A percentile compares a stretch with the other conserved stretches of the same genome.
phyloP scores from a whole-genome alignment of 2,329 filamentous ascomycete species.

The Teratosphaeria gauchensis region DNA sequence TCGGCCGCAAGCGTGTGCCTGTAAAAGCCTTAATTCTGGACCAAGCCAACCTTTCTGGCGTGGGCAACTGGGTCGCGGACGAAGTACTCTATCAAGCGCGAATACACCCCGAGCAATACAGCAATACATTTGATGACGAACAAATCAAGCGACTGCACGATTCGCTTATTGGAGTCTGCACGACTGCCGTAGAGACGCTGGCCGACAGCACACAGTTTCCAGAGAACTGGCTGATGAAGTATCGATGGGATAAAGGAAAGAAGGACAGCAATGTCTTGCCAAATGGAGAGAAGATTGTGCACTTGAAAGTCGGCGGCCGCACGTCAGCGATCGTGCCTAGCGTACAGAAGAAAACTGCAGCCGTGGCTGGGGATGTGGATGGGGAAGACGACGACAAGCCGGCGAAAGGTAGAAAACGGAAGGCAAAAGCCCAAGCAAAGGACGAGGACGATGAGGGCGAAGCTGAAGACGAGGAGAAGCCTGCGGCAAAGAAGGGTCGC shows the following conservation, averaged over 20 bases:
- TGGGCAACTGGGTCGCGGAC: conserved; percentile 97
- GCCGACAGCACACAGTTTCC: conserved; percentile 81
- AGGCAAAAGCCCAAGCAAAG: conserved; percentile 12
- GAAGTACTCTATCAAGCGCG: conserved; percentile 84
- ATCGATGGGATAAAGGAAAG: conserved; percentile 73
- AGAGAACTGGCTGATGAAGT: conserved; percentile 55
- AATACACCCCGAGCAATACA: conserved; percentile 88
- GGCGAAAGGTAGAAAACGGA: conserved; percentile 27
- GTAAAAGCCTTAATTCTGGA: conserved; percentile 84
- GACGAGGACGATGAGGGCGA: conserved; percentile 14
- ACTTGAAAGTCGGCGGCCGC: conserved; percentile 79
- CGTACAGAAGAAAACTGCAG: conserved; percentile 72
- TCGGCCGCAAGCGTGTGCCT: conserved; percentile 69
- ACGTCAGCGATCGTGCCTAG: conserved; percentile 83
- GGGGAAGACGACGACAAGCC: conserved; percentile 12
- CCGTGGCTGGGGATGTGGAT: conserved; percentile 42
- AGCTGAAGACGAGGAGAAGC: conserved; percentile 4
- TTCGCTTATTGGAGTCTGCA: conserved; percentile 68
- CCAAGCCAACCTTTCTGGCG: conserved; percentile 78
- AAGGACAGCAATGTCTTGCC: conserved; percentile 62
- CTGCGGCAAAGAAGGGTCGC: conserved; percentile 13
- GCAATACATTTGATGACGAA: conserved; percentile 63
- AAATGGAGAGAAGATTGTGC: conserved; percentile 74
- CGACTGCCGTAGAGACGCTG: conserved; percentile 65
- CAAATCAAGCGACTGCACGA: conserved; percentile 65